These are phyloP conservation scores for Pseudohalonectria lignicola DNA, from an alignment of 2,329 filamentous ascomycete genomes.

Conservation along the genomic window DNA sequence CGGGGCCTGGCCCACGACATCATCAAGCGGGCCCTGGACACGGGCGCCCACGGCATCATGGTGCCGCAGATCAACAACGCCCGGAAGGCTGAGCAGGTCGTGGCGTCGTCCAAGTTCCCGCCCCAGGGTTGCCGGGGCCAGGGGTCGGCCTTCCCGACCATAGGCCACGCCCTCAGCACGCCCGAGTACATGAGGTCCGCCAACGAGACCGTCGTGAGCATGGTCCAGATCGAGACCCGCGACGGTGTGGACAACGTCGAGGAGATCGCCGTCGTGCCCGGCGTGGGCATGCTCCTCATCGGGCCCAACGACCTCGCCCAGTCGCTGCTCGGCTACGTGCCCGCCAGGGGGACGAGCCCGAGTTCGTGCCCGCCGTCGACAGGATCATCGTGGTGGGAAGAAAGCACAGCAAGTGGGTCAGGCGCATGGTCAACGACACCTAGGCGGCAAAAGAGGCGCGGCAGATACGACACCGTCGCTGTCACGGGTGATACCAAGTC, in stretches of 20 bases:
- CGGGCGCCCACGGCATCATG: conserved; percentile 37
- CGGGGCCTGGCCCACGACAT: conserved; percentile 27
- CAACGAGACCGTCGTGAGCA: conserved; percentile 32
- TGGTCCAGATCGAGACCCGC: conserved; percentile 32
- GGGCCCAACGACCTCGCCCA: conserved; percentile 33
- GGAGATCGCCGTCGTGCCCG: conserved; percentile 26
- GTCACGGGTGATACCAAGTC: too few species aligned
- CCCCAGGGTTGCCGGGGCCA: conserved; percentile 36
- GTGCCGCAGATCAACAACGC: conserved; percentile 34
- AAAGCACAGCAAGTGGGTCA: too few species aligned
- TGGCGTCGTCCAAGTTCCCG: conserved; percentile 38
- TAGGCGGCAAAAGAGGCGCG: too few species aligned
- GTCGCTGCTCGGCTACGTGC: conserved; percentile 30
- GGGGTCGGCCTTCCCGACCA: conserved; percentile 36
- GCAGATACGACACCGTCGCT: too few species aligned
- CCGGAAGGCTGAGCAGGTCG: conserved; percentile 31
- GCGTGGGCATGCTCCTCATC: conserved; percentile 31
- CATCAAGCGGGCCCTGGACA: conserved; percentile 38
- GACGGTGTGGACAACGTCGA: conserved; percentile 33
- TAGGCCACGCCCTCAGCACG: conserved; percentile 29
- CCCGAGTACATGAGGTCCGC: conserved; percentile 38
- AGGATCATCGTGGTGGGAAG: conserved; percentile 32
- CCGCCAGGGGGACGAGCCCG: conserved; percentile 34
- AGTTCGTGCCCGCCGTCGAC: conserved; percentile 32
- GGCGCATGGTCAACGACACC: too few species aligned